These are phyloP conservation scores for Graphiopsis chlorocephala DNA, from an alignment of 2,329 filamentous ascomycete genomes.

Conservation along the genomic window DNA sequence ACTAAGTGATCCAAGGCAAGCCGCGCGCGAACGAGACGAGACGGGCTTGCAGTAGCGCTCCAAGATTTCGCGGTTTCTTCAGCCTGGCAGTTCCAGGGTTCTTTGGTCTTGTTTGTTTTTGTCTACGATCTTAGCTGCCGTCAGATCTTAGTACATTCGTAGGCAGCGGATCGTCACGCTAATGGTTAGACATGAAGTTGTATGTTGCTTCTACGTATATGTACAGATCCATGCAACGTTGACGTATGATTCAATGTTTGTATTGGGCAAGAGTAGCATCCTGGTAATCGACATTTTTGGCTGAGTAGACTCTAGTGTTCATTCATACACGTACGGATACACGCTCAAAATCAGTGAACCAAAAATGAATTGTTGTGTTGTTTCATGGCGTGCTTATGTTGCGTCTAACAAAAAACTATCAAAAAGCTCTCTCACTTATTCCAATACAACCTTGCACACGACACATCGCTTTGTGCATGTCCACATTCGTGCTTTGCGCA, in stretches of 20 bases:
- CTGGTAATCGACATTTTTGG: no score
- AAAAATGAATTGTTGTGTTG: background rate
- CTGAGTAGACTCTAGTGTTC: no score
- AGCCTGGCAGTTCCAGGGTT: background rate
- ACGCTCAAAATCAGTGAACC: background rate
- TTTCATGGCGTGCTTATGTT: background rate
- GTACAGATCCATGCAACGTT: background rate
- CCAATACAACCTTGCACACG: background rate
- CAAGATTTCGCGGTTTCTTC: background rate
- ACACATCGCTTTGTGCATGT: background rate
- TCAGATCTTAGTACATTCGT: background rate
- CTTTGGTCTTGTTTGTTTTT: background rate
- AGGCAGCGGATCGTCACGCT: background rate
- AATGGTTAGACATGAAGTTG: background rate
- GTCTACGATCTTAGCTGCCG: background rate
- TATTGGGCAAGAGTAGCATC: no score
- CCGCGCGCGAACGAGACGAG: background rate
- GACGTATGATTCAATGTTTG: background rate
- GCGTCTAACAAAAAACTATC: background rate
- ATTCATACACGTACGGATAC: background rate
- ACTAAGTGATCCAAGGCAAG: background rate
- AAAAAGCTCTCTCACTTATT: background rate
- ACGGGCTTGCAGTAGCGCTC: conserved; percentile 16
- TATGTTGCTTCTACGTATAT: background rate
- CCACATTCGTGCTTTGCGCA: background rate